Evolutionary conservation across 192 early-diverging fungal species (phyloP).

Genomic region (Phycomyces nitens): DNA sequence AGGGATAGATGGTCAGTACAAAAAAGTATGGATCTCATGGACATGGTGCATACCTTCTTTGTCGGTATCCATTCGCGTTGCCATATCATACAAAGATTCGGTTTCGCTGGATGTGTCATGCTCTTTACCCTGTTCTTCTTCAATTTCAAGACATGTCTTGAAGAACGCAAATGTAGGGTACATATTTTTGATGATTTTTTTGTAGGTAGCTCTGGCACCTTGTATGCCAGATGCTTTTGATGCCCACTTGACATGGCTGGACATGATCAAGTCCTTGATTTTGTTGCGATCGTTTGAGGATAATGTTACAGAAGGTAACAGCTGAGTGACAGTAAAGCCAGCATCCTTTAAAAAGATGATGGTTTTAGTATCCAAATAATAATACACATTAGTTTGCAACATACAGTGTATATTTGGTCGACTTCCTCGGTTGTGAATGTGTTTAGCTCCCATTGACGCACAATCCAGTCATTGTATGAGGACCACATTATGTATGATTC

Average conservation of each 20-base stretch:
- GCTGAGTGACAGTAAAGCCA: conserved; percentile 40
- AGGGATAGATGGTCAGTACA: background rate
- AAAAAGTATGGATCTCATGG: background rate
- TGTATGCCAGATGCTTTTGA: conserved; percentile 39
- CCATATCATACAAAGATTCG: conserved; percentile 43
- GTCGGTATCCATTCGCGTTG: conserved; percentile 36
- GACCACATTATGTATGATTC: conserved; percentile 48
- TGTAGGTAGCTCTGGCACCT: conserved; percentile 47
- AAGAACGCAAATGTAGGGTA: conserved; percentile 62
- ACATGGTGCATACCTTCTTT: conserved; percentile 41
- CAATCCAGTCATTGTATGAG: conserved; percentile 42
- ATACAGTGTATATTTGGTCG: conserved; percentile 36
- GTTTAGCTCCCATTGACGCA: conserved; percentile 37
- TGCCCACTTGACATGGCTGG: conserved; percentile 59
- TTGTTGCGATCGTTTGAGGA: conserved; percentile 41
- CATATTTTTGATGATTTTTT: conserved; percentile 45
- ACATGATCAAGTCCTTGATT: conserved; percentile 51
- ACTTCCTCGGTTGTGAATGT: conserved; percentile 28
- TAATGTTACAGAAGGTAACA: conserved; percentile 47
- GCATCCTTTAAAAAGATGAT: conserved; percentile 35
- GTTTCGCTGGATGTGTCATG: conserved; percentile 16
- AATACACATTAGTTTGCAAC: no score
- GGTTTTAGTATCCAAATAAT: no score
- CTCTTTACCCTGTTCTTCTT: conserved; percentile 32
- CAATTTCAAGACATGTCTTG: conserved; percentile 58